Percentiles rank a stretch among this genome's conserved stretches.
phyloP scores from a whole-genome alignment of 768 basidiomycete species.

The Hemileccinum rubropunctum region DNA sequence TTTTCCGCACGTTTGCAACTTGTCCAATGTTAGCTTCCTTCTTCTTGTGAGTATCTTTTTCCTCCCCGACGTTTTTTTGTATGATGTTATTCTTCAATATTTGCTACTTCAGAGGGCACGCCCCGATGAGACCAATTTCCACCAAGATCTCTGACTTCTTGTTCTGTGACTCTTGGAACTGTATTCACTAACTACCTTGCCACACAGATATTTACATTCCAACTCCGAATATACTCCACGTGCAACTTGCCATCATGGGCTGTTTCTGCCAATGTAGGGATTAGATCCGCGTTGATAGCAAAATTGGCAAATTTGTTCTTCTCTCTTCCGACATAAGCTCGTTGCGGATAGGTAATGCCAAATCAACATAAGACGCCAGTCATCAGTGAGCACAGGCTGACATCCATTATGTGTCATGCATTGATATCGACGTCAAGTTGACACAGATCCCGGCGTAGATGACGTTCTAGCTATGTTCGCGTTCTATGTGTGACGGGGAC shows the following conservation, averaged over 20 bases:
- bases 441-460: slow-evolving; percentile 86
- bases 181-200: slow-evolving; percentile 8
- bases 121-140: slow-evolving; percentile 62
- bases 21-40: background rate
- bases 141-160: slow-evolving; percentile 68
- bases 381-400: slow-evolving; percentile 52
- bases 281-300: background rate
- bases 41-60: slow-evolving; percentile 16
- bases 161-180: background rate
- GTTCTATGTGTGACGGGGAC: background rate
- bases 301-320: background rate
- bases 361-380: slow-evolving; percentile 45
- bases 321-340: background rate
- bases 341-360: slow-evolving; percentile 15
- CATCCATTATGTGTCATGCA: background rate
- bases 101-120: slow-evolving; percentile 65
- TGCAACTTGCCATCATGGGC: background rate
- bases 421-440: slow-evolving; percentile 46
- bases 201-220: background rate
- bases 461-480: slow-evolving; percentile 75
- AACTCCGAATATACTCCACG: background rate
- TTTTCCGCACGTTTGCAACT: background rate
- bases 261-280: background rate
- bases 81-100: slow-evolving; percentile 54
- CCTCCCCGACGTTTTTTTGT: background rate